These are phyloP conservation scores for Phytopythium cucurbitacearum DNA, from an alignment of 352 stramenopile genomes.

Conservation along the genomic window DNA sequence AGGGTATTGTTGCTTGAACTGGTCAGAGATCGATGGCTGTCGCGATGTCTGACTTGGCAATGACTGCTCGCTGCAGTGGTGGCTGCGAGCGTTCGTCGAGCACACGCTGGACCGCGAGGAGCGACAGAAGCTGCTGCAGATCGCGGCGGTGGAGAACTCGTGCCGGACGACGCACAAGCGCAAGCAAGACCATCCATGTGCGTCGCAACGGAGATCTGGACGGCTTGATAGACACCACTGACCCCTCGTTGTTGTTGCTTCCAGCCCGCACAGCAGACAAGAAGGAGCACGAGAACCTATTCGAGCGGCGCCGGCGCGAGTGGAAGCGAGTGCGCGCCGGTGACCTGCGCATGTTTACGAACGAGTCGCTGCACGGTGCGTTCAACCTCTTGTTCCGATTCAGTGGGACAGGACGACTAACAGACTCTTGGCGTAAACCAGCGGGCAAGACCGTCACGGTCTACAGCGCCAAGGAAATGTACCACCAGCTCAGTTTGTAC, in stretches of 20 bases:
- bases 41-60: not conserved
- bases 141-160: constrained; percentile 36
- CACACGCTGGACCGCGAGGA: constrained; percentile 63
- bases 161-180: constrained; percentile 60
- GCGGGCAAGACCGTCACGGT: constrained; percentile 64
- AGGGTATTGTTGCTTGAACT: constrained; percentile 23
- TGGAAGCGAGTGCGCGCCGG: constrained; percentile 71
- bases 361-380: constrained; percentile 60
- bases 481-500: constrained; percentile 71
- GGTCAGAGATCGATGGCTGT: not conserved
- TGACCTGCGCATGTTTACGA: constrained; percentile 70
- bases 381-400: not conserved
- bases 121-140: constrained; percentile 45
- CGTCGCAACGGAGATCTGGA: not conserved
- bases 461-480: constrained; percentile 75
- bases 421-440: constrained; percentile 7
- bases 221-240: not conserved
- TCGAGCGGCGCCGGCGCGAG: constrained; percentile 60
- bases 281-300: constrained; percentile 72
- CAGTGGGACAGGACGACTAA: not conserved
- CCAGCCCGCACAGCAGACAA: constrained; percentile 66
- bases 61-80: constrained; percentile 43
- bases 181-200: constrained; percentile 67
- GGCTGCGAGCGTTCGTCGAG: constrained; percentile 65
- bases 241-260: not conserved